Percentiles rank a stretch among this genome's conserved stretches.
Conservation (phyloP, 768 basidiomycete genomes). For the Pulveroboletus sp. region DNA sequence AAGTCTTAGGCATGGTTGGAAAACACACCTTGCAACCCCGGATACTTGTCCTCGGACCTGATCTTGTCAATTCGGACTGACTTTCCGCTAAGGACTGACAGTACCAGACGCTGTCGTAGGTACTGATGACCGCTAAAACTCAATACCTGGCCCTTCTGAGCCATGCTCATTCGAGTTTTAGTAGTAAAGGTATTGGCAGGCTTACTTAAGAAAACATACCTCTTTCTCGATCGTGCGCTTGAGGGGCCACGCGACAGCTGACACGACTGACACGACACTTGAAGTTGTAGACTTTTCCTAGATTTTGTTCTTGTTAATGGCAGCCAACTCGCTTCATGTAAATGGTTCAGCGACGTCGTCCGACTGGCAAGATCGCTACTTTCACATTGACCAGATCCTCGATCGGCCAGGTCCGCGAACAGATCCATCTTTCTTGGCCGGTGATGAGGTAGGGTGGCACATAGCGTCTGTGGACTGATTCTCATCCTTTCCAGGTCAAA, state of each 20-base stretch:
- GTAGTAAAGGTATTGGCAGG: not conserved
- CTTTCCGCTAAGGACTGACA: conserved; percentile 89
- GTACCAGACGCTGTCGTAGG: conserved; percentile 79
- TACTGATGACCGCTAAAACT: conserved; percentile 79
- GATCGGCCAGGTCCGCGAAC: conserved; percentile 88
- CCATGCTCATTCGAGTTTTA: conserved; percentile 28
- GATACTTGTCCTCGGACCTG: conserved; percentile 88
- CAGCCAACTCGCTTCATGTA: conserved; percentile 16
- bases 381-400: conserved; percentile 83
- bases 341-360: conserved; percentile 36
- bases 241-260: no score
- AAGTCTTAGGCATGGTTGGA: not conserved
- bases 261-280: not conserved
- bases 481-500: conserved; percentile 61
- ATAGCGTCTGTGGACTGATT: not conserved
- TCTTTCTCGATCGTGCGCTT: not conserved
- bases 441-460: conserved; percentile 60
- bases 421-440: conserved; percentile 77
- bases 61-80: conserved; percentile 84
- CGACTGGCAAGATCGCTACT: conserved; percentile 66
- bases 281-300: conserved; percentile 13
- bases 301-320: conserved; percentile 22
- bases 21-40: conserved; percentile 79
- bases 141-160: conserved; percentile 40
- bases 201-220: conserved; percentile 26